Base-by-base conservation (phyloP, 306 rosid genomes). In the Begonia masoniana region DNA sequence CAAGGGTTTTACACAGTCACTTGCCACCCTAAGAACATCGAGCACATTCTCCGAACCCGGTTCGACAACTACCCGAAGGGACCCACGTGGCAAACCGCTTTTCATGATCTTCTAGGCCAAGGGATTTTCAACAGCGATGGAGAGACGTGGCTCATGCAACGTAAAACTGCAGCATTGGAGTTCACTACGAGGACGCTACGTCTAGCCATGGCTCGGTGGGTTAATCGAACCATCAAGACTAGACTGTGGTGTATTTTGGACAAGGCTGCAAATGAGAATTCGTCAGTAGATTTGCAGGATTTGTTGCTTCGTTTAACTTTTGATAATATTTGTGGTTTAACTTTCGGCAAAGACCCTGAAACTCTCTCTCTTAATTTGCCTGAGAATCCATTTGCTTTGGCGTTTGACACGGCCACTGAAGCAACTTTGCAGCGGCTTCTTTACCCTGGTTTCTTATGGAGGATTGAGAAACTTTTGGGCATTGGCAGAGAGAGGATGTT, bases 51-150 rank as follows among this genome's bases (percentile, higher is more conserved):
- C 24, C 77, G 74, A 58, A 74, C 83, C 56, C 69, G 91, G 58
- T 89, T 89, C 66, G 84, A 81, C 0, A 89, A 89, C 53, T 89
- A 89, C 52, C 97, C 97, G 0, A 89, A 89, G 58, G 97, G 97
- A 2, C 97, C 97, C 5, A 48, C 57, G 0, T 89, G 87, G 87
- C 95, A 89, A 21, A 72, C 80, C 13, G 97, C 97, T 0, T 89
- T 89, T 49, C 94, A 89, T 39, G 97, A 89, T 54, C 81, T 89
- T 8, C 49, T 89, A 9, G 97, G 97, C 0, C 91, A 85, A 12
- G 97, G 97, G 48, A 89, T 87, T 4, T 89, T 89, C 77, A 89
- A 89, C 49, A 85, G 95, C 55, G 97, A 89, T 46, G 94, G 97
- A 0, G 95, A 85, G 41, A 80, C 87, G 12, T 89, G 97, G 97